phyloP scores from a whole-genome alignment of 2,329 filamentous ascomycete species.

The Calonectria pseudoreteaudii region DNA sequence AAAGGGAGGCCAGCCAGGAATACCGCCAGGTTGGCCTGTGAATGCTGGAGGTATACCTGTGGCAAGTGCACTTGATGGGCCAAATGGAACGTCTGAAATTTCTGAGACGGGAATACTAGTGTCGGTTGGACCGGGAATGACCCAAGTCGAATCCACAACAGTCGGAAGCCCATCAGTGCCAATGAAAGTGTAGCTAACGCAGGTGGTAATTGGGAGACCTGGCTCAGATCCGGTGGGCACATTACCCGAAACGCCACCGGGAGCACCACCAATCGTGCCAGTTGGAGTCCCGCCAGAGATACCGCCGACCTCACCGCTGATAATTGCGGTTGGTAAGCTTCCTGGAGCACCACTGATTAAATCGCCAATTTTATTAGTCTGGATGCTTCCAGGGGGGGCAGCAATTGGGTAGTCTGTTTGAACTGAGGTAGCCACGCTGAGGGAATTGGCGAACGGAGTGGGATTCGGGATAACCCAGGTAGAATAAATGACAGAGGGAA shows the following conservation, averaged over 20 bases:
- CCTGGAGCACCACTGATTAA: slow-evolving; percentile 4
- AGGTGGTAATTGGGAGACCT: slow-evolving; percentile 38
- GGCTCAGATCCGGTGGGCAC: background rate
- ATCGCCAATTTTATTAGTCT: background rate
- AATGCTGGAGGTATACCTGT: slow-evolving; percentile 26
- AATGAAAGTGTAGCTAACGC: slow-evolving; percentile 44
- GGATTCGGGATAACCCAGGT: slow-evolving; percentile 35
- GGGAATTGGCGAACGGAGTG: slow-evolving; percentile 13
- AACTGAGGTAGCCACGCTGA: slow-evolving; percentile 14
- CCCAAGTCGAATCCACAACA: slow-evolving; percentile 47
- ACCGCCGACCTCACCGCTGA: background rate
- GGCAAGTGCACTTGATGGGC: slow-evolving; percentile 31
- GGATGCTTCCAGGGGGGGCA: slow-evolving; percentile 19
- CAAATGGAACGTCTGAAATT: slow-evolving; percentile 20
- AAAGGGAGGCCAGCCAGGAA: slow-evolving; percentile 7
- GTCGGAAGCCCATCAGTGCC: slow-evolving; percentile 43
- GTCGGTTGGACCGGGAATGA: slow-evolving; percentile 41
- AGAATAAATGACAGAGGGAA: slow-evolving; percentile 44
- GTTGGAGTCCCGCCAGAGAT: background rate
- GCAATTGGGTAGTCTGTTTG: slow-evolving; percentile 17
- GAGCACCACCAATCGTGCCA: background rate
- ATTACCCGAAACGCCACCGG: background rate
- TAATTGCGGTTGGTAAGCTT: slow-evolving; percentile 15
- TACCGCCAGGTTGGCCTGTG: slow-evolving; percentile 21
- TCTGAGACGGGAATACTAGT: slow-evolving; percentile 31